Evolutionary conservation across 441 rosid genomes (phyloP).

Genomic region (Rhodomyrtus psidioides): DNA sequence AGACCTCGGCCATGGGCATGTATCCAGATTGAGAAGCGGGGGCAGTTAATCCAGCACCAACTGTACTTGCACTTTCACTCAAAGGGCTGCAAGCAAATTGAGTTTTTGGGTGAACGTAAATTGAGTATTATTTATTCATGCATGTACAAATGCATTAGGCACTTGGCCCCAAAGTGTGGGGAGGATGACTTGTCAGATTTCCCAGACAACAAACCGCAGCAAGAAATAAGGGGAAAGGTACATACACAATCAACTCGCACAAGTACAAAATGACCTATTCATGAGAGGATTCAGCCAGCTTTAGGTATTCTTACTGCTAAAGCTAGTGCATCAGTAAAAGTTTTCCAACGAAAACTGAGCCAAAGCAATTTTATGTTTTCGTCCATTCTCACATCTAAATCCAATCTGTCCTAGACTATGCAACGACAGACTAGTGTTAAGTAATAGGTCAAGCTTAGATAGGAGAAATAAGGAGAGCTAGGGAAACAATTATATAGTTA

Average conservation of each 20-base stretch:
- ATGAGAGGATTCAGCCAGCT: not conserved
- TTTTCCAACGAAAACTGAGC: not conserved
- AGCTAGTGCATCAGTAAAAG: not conserved
- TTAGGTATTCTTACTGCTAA: not conserved
- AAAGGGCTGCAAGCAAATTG: slow-evolving; percentile 43
- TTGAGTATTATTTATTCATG: not conserved
- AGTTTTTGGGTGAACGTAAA: not conserved
- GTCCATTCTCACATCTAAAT: not conserved
- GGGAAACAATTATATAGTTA: not conserved
- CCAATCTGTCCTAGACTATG: not conserved
- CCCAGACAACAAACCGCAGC: not conserved
- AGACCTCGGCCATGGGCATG: slow-evolving; percentile 59
- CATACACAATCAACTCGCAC: not conserved
- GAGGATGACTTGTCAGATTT: not conserved
- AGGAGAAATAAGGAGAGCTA: not conserved
- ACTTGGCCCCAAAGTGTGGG: not conserved
- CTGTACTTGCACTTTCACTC: slow-evolving; percentile 68
- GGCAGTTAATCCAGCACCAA: slow-evolving; percentile 59
- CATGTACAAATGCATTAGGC: not conserved
- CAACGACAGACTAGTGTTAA: not conserved
- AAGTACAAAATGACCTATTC: not conserved
- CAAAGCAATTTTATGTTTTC: not conserved
- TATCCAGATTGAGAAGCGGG: slow-evolving; percentile 58
- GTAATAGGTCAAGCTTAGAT: not conserved
- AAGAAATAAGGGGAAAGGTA: not conserved